These are phyloP conservation scores for Rhizopus microsporus DNA, from an alignment of 371 early-diverging fungal species.

Conservation along the genomic window DNA sequence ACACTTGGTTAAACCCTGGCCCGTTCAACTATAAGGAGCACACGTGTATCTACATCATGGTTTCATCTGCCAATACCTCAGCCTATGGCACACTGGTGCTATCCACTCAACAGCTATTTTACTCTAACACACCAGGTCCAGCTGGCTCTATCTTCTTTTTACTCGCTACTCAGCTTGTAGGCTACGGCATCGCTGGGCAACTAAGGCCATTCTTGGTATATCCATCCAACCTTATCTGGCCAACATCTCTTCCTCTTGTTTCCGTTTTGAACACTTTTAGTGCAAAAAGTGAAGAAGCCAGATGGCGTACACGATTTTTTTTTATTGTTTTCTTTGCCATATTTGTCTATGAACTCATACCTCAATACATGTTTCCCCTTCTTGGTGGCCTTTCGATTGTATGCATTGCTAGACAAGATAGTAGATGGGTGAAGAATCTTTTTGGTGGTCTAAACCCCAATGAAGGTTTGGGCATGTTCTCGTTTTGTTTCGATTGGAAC, in stretches of 20 bases:
- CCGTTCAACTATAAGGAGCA: constrained; percentile 48
- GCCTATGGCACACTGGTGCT: constrained; percentile 56
- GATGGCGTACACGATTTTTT: constrained; percentile 61
- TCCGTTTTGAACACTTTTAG: constrained; percentile 79
- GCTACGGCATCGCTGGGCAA: constrained; percentile 86
- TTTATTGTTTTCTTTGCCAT: constrained; percentile 42
- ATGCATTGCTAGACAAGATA: constrained; percentile 39
- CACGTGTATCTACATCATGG: constrained; percentile 41
- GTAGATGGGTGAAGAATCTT: constrained; percentile 52
- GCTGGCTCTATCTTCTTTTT: constrained; percentile 54
- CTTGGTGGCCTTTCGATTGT: constrained; percentile 54
- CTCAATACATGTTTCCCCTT: constrained; percentile 49
- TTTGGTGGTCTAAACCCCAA: constrained; percentile 50
- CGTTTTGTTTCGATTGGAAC: constrained; percentile 56
- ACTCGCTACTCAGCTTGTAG: constrained; percentile 72
- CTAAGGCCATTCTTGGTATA: constrained; percentile 79
- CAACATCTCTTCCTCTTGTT: constrained; percentile 71
- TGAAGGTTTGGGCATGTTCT: constrained; percentile 53
- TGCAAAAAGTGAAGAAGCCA: constrained; percentile 53
- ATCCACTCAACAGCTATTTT: constrained; percentile 57
- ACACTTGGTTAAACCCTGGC: constrained; percentile 44
- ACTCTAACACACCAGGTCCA: constrained; percentile 40
- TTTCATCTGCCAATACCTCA: constrained; percentile 36
- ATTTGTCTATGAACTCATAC: constrained; percentile 50
- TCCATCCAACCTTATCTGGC: constrained; percentile 89